Evolutionary conservation across 352 stramenopile species (phyloP), one percentile per base, ranked within the genome.

Genomic region (Pythium volutum): DNA sequence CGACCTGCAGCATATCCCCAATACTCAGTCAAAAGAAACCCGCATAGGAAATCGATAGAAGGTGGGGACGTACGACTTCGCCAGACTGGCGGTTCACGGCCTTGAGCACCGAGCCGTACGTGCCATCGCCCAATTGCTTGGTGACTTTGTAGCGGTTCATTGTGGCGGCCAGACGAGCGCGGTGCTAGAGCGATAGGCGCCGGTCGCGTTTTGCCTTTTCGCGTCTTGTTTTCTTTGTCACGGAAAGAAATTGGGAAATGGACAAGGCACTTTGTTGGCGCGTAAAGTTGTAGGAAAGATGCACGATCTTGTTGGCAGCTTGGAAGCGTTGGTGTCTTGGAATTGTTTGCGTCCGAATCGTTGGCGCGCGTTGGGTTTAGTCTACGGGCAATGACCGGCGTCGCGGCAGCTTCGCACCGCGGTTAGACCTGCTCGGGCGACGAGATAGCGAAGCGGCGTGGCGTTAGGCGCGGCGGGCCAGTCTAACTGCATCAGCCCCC

Each of bases 121-220:
- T 98, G 58, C 95, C 95, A 74, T 98, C 94, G 52, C 95, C 95
- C 33, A 98, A 74, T 68, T 97, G 87, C 75, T 98, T 98, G 33
- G 91, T 98, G 51, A 98, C 78, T 71, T 98, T 97, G 78, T 98
- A 98, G 27, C 90, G 82, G 75, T 98, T 97, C 88, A 96, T 96
- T 41, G 22, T 55, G 10, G 20, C 33, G 27, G 59, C 15, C n/a
- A n/a, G n/a, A 27, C 36, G 7, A 9, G 33, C 26, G 54, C 42
- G 27, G 23, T 26, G 25, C 11, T 12, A 48, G 29, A 9, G 55
- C 53, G 41, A 16, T 38, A 29, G n/a, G n/a, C n/a, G n/a, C n/a
- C n/a, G n/a, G 23, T 41, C 18, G 18, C 14, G 33, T 34, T 34
- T 20, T n/a, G 2, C 27, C 6, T n/a, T 3, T 29, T 6, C 16